phyloP scores from a whole-genome alignment of 345 rosid genomes.

The Pugionium dolabratum region DNA sequence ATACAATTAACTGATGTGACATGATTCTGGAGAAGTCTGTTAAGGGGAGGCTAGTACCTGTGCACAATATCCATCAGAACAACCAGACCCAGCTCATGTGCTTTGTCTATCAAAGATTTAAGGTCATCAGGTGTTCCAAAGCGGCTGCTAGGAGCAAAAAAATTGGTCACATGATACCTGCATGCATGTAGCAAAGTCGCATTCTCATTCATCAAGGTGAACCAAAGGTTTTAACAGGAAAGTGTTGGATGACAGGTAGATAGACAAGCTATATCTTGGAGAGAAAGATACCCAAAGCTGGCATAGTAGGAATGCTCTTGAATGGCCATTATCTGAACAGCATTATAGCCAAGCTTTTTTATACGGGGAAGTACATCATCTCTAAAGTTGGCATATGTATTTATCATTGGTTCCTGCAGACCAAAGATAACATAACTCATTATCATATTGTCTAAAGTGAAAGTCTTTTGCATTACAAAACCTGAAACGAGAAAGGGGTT shows the following conservation, averaged over 20 bases:
- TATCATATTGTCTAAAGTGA: conserved; percentile 18
- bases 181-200: conserved; percentile 40
- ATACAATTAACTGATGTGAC: conserved; percentile 14
- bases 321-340: conserved; percentile 97
- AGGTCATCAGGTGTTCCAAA: conserved; percentile 98
- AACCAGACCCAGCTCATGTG: conserved; percentile 89
- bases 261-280: conserved; percentile 17
- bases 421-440: conserved; percentile 15
- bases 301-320: conserved; percentile 98
- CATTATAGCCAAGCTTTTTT: conserved; percentile 90
- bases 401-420: conserved; percentile 82
- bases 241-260: conserved; percentile 2
- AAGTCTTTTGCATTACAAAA: conserved; percentile 3
- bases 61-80: conserved; percentile 99
- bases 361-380: conserved; percentile 97
- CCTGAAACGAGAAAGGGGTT: background rate
- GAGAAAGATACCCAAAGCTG: conserved; percentile 81
- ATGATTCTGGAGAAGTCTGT: conserved; percentile 14
- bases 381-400: conserved; percentile 84
- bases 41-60: conserved; percentile 53
- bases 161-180: conserved; percentile 97
- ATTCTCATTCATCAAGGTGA: conserved; percentile 26
- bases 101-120: conserved; percentile 90
- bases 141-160: conserved; percentile 95
- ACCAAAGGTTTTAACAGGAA: conserved; percentile 23